phyloP scores from a whole-genome alignment of 2,329 filamentous ascomycete genomes.

The Hypoxylon sp. region DNA sequence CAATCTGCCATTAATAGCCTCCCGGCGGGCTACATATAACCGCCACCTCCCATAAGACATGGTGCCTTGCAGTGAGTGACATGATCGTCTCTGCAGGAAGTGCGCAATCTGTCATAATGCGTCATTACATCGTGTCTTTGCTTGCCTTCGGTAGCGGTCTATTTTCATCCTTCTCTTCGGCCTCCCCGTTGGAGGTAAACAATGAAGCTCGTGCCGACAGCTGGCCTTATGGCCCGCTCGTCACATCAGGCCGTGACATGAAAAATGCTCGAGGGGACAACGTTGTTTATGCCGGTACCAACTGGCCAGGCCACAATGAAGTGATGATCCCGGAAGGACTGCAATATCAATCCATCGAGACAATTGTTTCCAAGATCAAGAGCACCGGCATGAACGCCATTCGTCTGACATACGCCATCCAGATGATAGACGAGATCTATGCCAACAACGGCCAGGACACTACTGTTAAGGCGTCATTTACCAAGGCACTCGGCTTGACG shows the following conservation, averaged over 20 bases:
- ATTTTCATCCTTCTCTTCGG: constrained; percentile 39
- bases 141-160: constrained; percentile 46
- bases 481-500: constrained; percentile 60
- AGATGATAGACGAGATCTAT: constrained; percentile 73
- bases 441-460: constrained; percentile 62
- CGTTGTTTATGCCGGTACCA: constrained; percentile 67
- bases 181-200: constrained; percentile 38
- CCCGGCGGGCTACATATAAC: constrained; percentile 36
- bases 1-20: constrained; percentile 23
- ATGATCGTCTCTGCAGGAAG: constrained; percentile 25
- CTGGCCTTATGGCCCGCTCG: constrained; percentile 55
- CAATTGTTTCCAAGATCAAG: constrained; percentile 69
- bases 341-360: constrained; percentile 69
- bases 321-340: constrained; percentile 76
- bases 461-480: constrained; percentile 61
- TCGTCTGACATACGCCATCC: constrained; percentile 72
- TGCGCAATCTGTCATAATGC: constrained; percentile 32
- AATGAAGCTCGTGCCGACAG: constrained; percentile 34
- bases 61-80: constrained; percentile 24
- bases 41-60: constrained; percentile 17
- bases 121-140: constrained; percentile 44
- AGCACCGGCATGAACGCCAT: constrained; percentile 73
- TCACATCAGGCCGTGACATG: constrained; percentile 58
- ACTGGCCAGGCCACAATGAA: constrained; percentile 73
- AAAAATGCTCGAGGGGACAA: constrained; percentile 58